Base-by-base conservation (phyloP, 257 asterid species). In the Fraxinus americana region DNA sequence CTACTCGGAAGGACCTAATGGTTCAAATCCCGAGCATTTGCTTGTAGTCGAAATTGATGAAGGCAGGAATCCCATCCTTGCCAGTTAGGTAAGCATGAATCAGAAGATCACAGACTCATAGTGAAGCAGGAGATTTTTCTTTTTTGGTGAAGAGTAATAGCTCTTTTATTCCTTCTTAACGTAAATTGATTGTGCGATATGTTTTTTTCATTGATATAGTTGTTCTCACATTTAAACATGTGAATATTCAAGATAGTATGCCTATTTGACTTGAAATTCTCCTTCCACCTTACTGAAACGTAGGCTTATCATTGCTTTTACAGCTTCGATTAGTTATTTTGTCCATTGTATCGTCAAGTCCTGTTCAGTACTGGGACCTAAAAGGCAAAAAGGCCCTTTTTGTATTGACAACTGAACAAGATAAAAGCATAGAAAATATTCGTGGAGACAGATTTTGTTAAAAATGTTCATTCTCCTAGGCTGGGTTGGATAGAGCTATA, bases 51-150 rank as follows among this genome's bases (percentile, higher is more conserved):
- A 87, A 79, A 93, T 93, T 10, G 97, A 96, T 63, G 99, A 91
- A 83, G 97, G 93, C 74, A 89, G 99, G 84, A 96, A 96, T 76
- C 99, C 99, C 76, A 91, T 96, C 81, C 97, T 89, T 61, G 94
- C 79, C 80, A 63, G 76, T 86, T 96, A 93, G 88, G 79, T 73
- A 68, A 78, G 61, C 35, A 27, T 41, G 39, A 38, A 43, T 77
- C 73, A 69, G 83, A 76, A 21, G 67, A 23, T 21, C 29, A 57
- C 7, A 5, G 29, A 19, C 66, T 67, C 70, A 10, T 61, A 9
- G 71, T 39, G 59, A n/a, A 65, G 50, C 50, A 43, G 50, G 50
- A 43, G 50, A 43, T 10, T 43, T 43, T 43, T 43, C 4, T 0
- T 43, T 43, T 43, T 43, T 2, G 16, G 16, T 41, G 14, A 43